These are phyloP conservation scores for Rhodocollybia butyracea DNA, from an alignment of 768 basidiomycete species.

Conservation along the genomic window DNA sequence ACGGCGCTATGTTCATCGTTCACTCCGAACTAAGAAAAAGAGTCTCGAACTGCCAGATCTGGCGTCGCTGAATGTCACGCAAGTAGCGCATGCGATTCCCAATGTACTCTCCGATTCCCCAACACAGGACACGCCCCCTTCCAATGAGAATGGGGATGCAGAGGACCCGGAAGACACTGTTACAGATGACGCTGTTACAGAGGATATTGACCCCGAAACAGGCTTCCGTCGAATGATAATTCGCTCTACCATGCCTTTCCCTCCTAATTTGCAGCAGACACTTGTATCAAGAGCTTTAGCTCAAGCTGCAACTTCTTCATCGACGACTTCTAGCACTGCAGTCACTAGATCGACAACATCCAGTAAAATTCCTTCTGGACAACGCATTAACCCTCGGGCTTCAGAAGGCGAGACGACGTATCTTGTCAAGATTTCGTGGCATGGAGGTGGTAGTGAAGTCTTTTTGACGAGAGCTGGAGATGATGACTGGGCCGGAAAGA, in stretches of 20 bases:
- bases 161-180: too few species aligned
- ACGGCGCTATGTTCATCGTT: not conserved
- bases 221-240: not conserved
- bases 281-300: not conserved
- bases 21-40: slow-evolving; percentile 2
- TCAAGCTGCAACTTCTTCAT: not conserved
- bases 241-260: not conserved
- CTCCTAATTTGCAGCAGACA: not conserved
- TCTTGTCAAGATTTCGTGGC: slow-evolving; percentile 60
- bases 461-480: slow-evolving; percentile 71
- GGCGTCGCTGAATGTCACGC: not conserved
- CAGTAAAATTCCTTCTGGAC: not conserved
- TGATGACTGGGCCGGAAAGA: slow-evolving; percentile 71
- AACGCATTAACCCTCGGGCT: not conserved
- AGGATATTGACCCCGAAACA: not conserved
- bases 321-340: not conserved
- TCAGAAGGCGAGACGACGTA: not conserved
- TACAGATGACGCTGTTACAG: too few species aligned
- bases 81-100: too few species aligned
- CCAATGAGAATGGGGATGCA: too few species aligned
- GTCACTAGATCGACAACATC: not conserved
- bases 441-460: slow-evolving; percentile 60
- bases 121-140: too few species aligned
- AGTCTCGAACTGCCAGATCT: slow-evolving; percentile 5
- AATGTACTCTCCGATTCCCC: too few species aligned